A percentile compares a stretch with the other conserved stretches of the same genome.
Evolutionary conservation across 2,329 filamentous ascomycete genomes (phyloP).

Genomic region (Ascochyta viciae-villosae): DNA sequence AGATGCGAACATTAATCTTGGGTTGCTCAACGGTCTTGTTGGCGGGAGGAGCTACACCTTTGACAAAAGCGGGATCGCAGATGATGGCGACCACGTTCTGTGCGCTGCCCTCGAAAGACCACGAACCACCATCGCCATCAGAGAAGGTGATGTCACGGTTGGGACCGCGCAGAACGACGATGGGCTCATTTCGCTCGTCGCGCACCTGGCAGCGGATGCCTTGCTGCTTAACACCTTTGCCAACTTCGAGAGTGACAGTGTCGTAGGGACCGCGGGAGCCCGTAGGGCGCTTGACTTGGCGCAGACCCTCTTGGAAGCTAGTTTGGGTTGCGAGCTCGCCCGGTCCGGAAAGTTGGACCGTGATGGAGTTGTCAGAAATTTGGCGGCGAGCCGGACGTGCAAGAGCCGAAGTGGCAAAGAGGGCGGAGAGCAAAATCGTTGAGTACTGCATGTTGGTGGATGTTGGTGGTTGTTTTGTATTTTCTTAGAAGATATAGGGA

Average conservation of each 20-base stretch:
- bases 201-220: slow-evolving; percentile 23
- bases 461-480: not conserved
- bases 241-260: slow-evolving; percentile 17
- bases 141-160: slow-evolving; percentile 24
- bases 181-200: slow-evolving; percentile 12
- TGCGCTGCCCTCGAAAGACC: slow-evolving; percentile 7
- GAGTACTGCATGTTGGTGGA: slow-evolving; percentile 23
- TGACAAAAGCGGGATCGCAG: slow-evolving; percentile 14
- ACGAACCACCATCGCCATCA: slow-evolving; percentile 8
- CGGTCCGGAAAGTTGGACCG: slow-evolving; percentile 8
- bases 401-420: slow-evolving; percentile 17
- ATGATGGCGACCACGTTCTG: slow-evolving; percentile 10
- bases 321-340: slow-evolving; percentile 15
- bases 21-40: not conserved
- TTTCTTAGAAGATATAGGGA: slow-evolving; percentile 2
- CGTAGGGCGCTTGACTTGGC: not conserved
- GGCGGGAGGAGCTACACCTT: slow-evolving; percentile 2
- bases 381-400: slow-evolving; percentile 13
- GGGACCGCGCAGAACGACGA: slow-evolving; percentile 12
- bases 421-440: slow-evolving; percentile 15
- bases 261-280: slow-evolving; percentile 17
- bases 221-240: slow-evolving; percentile 17
- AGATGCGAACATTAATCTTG: slow-evolving; percentile 11
- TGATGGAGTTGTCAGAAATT: slow-evolving; percentile 6
- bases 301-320: slow-evolving; percentile 8